A percentile compares a stretch with the other conserved stretches of the same genome.
These are phyloP conservation scores for Quercus gilva DNA, from an alignment of 306 rosid genomes.

Conservation along the genomic window DNA sequence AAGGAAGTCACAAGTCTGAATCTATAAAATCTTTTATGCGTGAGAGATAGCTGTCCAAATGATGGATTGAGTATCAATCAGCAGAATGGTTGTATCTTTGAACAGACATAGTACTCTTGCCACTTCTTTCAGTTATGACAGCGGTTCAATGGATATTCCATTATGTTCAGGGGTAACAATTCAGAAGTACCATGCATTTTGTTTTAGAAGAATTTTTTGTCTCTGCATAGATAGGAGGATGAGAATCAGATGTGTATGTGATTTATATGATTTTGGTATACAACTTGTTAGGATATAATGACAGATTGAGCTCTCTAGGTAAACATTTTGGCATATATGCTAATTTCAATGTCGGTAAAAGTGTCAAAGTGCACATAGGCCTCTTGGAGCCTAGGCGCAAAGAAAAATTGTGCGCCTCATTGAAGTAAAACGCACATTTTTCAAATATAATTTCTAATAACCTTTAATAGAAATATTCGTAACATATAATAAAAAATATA, in stretches of 20 bases:
- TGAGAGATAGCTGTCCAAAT: neutral
- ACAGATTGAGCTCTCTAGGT: conserved; percentile 10
- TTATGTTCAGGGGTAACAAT: neutral
- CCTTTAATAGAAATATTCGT: no score
- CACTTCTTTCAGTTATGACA: neutral
- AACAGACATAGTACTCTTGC: neutral
- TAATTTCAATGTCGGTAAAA: neutral
- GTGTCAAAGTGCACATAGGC: no score
- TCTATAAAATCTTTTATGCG: neutral
- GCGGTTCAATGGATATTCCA: neutral
- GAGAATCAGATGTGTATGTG: neutral
- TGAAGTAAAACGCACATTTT: no score
- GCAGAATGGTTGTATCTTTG: neutral
- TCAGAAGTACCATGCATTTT: neutral
- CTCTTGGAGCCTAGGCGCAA: no score
- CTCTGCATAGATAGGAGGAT: neutral
- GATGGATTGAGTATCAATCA: neutral
- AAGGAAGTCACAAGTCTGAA: neutral
- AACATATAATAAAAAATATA: no score
- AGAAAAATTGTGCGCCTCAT: no score
- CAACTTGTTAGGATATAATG: conserved; percentile 18
- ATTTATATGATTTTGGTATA: neutral
- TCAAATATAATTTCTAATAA: no score
- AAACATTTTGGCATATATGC: conserved; percentile 16
- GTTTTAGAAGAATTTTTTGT: neutral